These are phyloP conservation scores for Hypholoma sublateritium DNA, from an alignment of 768 basidiomycete species.

Conservation along the genomic window DNA sequence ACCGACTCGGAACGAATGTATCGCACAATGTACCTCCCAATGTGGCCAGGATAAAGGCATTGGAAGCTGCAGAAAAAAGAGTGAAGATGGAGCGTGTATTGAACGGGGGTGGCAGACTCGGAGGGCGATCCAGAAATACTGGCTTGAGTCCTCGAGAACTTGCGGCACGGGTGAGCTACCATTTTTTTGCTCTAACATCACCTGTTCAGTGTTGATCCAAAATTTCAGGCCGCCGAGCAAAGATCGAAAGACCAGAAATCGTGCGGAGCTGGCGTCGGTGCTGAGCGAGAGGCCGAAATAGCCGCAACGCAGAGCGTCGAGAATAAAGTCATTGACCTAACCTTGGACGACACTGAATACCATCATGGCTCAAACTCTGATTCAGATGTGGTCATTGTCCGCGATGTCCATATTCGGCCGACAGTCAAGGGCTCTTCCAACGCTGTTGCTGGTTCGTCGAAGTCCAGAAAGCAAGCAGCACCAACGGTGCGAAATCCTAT, in stretches of 20 bases:
- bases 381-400: constrained; percentile 31
- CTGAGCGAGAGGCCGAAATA: constrained; percentile 62
- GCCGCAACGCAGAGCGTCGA: constrained; percentile 68
- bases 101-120: constrained; percentile 59
- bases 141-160: constrained; percentile 67
- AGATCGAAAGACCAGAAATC: constrained; percentile 70
- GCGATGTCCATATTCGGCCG: constrained; percentile 18
- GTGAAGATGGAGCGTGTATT: constrained; percentile 42
- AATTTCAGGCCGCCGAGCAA: constrained; percentile 78
- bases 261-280: constrained; percentile 65
- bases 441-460: constrained; percentile 21
- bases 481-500: neutral
- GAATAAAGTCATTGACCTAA: constrained; percentile 62
- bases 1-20: constrained; percentile 61
- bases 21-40: constrained; percentile 70
- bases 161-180: constrained; percentile 57
- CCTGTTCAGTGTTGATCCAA: constrained; percentile 5
- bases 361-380: constrained; percentile 28
- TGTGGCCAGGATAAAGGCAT: constrained; percentile 62
- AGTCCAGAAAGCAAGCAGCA: constrained; percentile 4
- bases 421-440: neutral
- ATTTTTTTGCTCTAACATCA: neutral
- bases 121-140: constrained; percentile 36
- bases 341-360: constrained; percentile 29
- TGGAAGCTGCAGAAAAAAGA: constrained; percentile 82